Base-by-base conservation (phyloP, 2,329 filamentous ascomycete species). In the Fusarium buharicum region DNA sequence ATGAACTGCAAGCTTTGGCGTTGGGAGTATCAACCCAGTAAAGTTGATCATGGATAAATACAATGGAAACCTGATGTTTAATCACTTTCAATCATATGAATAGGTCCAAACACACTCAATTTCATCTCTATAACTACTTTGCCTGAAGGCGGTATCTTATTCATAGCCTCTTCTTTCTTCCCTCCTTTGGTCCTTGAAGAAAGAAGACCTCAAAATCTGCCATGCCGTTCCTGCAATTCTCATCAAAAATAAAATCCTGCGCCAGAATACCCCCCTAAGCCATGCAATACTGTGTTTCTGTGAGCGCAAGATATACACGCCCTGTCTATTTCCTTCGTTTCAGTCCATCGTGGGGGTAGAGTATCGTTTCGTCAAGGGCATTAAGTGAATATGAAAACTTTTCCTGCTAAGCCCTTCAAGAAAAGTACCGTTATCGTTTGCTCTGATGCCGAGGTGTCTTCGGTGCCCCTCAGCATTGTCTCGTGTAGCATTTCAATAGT, bases 251-350 rank as follows among this genome's bases (percentile, higher is more conserved):
- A 62, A 53, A 53, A 50, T 62, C 64, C 61, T 64, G 49, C 69
- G 69, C 69, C 69, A 60, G 37, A 62, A 46, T 67, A 59, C 56
- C 59, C 55, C 24, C 51, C 44, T 45, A 47, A 55, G 51, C 64
- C 67, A 71, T 71, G 68, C 68, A 71, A 66, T 53, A 55, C 48
- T 59, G 57, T 61, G 57, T 66, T 56, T 56, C 28, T 56, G 58
- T 59, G 41, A 43, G 45, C 58, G 45, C 54, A 39, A 47, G 36
- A 27, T 38, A 51, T 38, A 48, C 28, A 49, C 60, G 40, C 58
- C 52, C 52, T 47, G 52, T 73, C 70, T 73, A 73, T 66, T 67
- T 62, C 66, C 66, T 36, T 67, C 68, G 53, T 69, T 46, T 51
- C 44, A 38, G 39, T 65, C 58, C 62, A 45, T 68, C 55, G 44